Conservation (phyloP, 257 asterid genomes). For the Solanum gandarillasii region DNA sequence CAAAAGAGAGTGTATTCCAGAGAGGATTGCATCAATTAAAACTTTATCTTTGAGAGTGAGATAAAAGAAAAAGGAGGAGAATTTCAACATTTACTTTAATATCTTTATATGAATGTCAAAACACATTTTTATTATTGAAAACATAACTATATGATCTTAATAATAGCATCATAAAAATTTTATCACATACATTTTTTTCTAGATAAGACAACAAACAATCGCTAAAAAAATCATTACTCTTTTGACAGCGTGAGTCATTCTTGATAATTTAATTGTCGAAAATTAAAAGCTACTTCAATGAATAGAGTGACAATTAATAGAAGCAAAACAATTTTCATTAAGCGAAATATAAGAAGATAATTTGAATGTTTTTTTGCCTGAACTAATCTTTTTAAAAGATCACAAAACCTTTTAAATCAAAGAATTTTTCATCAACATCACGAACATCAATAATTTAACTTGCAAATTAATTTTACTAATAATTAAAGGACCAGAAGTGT, state of each 20-base stretch:
- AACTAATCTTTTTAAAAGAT: too few species aligned
- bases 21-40: not conserved
- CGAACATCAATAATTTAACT: not conserved
- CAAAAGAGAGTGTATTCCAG: not conserved
- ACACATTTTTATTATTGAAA: too few species aligned
- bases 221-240: not conserved
- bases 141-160: not conserved
- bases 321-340: not conserved
- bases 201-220: not conserved
- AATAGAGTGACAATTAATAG: not conserved
- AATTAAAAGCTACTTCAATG: too few species aligned
- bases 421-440: not conserved
- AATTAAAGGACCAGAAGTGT: not conserved
- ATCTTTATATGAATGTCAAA: not conserved
- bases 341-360: too few species aligned
- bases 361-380: too few species aligned
- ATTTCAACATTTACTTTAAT: not conserved
- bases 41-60: not conserved
- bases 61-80: not conserved
- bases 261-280: too few species aligned
- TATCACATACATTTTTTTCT: not conserved
- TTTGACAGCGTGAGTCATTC: not conserved
- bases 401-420: not conserved
- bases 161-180: not conserved
- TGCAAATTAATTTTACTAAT: not conserved